Conservation (phyloP, 169 alveolate genomes). For the Plasmodium inui region DNA sequence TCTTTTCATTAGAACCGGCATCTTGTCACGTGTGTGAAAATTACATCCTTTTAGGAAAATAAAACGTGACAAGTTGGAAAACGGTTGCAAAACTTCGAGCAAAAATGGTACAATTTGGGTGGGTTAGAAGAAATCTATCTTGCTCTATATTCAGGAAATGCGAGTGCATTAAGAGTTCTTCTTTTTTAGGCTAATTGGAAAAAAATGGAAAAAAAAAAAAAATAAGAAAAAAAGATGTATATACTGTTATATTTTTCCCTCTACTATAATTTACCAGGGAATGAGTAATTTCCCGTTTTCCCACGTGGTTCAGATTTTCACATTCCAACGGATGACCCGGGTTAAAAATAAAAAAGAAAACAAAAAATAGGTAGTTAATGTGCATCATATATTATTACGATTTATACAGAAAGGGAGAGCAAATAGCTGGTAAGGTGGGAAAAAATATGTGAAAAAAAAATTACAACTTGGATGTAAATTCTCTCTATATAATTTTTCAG, state of each 20-base stretch:
- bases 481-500: background rate
- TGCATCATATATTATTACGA: background rate
- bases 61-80: background rate
- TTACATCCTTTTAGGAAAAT: background rate
- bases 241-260: background rate
- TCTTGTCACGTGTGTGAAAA: background rate
- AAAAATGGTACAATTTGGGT: background rate
- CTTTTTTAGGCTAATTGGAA: background rate
- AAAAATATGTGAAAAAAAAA: constrained; percentile 2
- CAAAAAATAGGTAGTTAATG: background rate
- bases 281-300: background rate
- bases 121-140: background rate
- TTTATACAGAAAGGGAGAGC: background rate
- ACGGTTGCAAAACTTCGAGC: background rate
- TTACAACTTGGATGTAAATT: background rate
- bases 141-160: background rate
- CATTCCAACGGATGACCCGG: background rate
- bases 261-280: background rate
- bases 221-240: background rate
- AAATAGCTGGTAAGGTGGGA: background rate
- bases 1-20: background rate
- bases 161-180: background rate
- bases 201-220: background rate
- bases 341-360: background rate
- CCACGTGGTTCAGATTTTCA: background rate